A percentile compares a stretch with the other conserved stretches of the same genome.
These are phyloP conservation scores for Lipomyces lipofer DNA, from an alignment of 805 yeast genomes.

Conservation along the genomic window DNA sequence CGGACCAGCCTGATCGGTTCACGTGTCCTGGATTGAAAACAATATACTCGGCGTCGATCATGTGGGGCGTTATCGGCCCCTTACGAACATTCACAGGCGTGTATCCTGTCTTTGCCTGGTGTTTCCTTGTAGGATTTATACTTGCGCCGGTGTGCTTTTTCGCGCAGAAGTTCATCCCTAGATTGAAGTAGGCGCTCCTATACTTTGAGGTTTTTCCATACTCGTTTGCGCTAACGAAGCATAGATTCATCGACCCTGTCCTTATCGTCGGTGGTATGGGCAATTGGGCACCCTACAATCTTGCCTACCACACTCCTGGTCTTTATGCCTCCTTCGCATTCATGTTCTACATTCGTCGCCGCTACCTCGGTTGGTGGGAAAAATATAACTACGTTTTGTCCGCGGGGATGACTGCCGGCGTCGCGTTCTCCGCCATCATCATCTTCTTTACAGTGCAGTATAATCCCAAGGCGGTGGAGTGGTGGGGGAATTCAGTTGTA, in stretches of 20 bases:
- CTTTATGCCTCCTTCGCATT: conserved; percentile 50
- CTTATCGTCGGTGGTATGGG: conserved; percentile 41
- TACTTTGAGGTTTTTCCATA: conserved; percentile 33
- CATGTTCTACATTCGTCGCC: conserved; percentile 57
- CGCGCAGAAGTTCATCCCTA: not conserved
- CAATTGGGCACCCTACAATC: conserved; percentile 40
- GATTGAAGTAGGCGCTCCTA: not conserved
- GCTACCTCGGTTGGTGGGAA: conserved; percentile 70
- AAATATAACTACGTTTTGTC: conserved; percentile 69
- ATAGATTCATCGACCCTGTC: conserved; percentile 14
- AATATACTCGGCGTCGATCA: conserved; percentile 56
- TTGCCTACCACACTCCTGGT: conserved; percentile 31
- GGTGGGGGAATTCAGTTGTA: conserved; percentile 64
- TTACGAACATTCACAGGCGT: conserved; percentile 57
- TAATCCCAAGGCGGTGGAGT: conserved; percentile 44
- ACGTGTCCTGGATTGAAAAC: conserved; percentile 50
- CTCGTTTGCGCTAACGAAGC: conserved; percentile 5
- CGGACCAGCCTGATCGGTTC: conserved; percentile 48
- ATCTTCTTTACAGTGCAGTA: conserved; percentile 55
- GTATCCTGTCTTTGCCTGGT: conserved; percentile 57
- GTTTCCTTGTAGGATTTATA: conserved; percentile 59
- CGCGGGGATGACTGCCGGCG: conserved; percentile 68
- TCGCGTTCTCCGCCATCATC: conserved; percentile 61
- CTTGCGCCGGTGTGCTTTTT: conserved; percentile 27
- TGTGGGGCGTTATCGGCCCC: conserved; percentile 71